A percentile compares a stretch with the other conserved stretches of the same genome.
These are phyloP conservation scores for Polysphondylium violaceum DNA, from an alignment of 78 protist genomes.

Conservation along the genomic window DNA sequence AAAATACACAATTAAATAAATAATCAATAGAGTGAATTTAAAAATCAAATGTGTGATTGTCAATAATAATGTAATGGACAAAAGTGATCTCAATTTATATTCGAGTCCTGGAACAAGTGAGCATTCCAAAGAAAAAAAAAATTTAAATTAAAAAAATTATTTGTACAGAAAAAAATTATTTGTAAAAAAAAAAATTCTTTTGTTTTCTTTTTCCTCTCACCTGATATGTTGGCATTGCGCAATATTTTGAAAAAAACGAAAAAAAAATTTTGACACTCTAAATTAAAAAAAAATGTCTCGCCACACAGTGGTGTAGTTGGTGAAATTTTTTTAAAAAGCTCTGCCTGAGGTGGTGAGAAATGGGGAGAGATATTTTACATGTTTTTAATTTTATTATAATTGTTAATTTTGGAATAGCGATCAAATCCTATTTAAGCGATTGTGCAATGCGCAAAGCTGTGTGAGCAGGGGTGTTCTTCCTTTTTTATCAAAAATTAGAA, in stretches of 20 bases:
- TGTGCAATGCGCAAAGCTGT: not conserved
- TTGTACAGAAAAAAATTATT: no score
- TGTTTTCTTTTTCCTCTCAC: not conserved
- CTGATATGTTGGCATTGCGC: not conserved
- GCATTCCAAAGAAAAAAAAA: not conserved
- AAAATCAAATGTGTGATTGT: no score
- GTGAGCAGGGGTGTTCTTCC: not conserved
- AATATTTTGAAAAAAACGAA: not conserved
- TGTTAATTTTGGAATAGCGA: not conserved
- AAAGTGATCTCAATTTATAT: not conserved
- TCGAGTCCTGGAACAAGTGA: not conserved
- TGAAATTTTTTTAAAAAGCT: not conserved
- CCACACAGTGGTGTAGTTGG: not conserved
- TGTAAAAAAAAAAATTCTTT: no score
- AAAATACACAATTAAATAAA: no score
- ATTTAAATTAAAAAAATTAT: no score
- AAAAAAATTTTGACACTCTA: no score
- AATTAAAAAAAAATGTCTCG: not conserved
- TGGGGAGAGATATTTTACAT: no score
- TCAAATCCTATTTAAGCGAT: not conserved
- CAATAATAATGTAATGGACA: not conserved
- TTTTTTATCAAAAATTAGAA: not conserved
- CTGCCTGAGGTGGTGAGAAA: conserved; percentile 1
- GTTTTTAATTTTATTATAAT: no score
- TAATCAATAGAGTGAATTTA: not conserved